Base-by-base conservation (phyloP, 208 protist genomes). In the Porcisia hertigi region DNA sequence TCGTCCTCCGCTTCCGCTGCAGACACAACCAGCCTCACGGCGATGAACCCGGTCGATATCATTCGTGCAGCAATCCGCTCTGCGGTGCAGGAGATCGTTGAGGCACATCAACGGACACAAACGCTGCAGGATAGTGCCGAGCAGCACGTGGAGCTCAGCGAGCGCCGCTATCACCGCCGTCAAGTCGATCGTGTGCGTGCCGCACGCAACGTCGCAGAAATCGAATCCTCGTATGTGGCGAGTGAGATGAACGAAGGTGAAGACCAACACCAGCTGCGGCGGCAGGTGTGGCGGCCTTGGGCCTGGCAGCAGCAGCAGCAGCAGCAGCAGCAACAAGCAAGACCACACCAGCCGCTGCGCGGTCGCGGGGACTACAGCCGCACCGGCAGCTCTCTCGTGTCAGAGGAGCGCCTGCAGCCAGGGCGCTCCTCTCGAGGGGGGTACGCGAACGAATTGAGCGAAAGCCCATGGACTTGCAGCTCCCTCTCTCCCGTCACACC, bases 41-140 rank as follows among this genome's bases (percentile, higher is more conserved):
- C 71, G 45, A 69, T 81, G 43, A 71, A 81, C 45, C 77, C 77
- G 36, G 69, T 47, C 11, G 76, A 81, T 36, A 70, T 92, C 36
- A 84, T 94, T 65, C 82, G 84, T 5, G 77, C 76, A n/a, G 88
- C 90, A 23, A 89, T 94, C 53, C 87, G 84, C 30, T 86, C 89
- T 63, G 90, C 90, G 6, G 90, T 92, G 58, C 69, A 79, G 49
- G 90, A 94, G 66, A 85, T 94, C 39, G 72, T 91, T 2, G 70
- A 62, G 45, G 90, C 90, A 9, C 85, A 82, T 23, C 77, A 73
- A 52, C 77, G 77, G 16, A 86, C 81, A 11, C 86, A 79, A 55
- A 9, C 65, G 39, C 54, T 91, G 60, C 76, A 70, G 11, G 82
- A 90, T 20, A 62, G 84, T n/a, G 86, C 83, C 14, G 79, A 84